Percentiles rank a stretch among this genome's conserved stretches.
Conservation (phyloP, 176 grass and related monocot genomes). For the Phoenix dactylifera region DNA sequence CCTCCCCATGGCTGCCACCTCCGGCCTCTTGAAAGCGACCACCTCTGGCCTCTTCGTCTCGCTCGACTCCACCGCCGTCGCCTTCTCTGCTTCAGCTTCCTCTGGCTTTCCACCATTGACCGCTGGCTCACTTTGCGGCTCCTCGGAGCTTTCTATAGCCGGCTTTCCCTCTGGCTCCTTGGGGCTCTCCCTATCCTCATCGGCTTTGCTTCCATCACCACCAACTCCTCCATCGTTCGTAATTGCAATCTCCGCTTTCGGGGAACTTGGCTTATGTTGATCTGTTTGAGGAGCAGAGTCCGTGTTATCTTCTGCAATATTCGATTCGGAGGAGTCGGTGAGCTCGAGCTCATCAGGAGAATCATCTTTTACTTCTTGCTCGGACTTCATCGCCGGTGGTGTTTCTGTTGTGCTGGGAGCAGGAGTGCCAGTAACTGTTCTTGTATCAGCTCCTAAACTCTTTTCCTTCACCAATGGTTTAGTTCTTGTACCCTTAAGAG, state of each 20-base stretch:
- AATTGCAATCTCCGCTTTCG: background rate
- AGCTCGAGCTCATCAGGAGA: background rate
- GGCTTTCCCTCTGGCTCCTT: background rate
- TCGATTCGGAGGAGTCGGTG: background rate
- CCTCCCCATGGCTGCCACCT: background rate
- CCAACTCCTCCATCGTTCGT: background rate
- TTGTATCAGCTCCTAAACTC: background rate
- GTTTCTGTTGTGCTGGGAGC: background rate
- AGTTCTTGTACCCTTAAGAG: background rate
- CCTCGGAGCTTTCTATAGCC: background rate
- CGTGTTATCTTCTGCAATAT: background rate
- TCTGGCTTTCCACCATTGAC: background rate
- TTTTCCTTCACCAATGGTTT: background rate
- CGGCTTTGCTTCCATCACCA: background rate
- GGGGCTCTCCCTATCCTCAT: background rate
- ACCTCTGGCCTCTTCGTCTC: conserved; percentile 1
- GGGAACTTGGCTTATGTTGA: background rate
- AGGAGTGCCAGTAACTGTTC: background rate
- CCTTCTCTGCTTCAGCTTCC: background rate
- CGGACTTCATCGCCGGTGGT: background rate
- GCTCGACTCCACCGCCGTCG: background rate
- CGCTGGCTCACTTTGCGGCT: background rate
- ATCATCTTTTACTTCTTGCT: background rate
- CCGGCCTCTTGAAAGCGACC: background rate
- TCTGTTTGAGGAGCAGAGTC: background rate